Evolutionary conservation across 2,329 filamentous ascomycete species (phyloP), one percentile per base, ranked within the genome.

Genomic region (Pseudocercospora cruenta): DNA sequence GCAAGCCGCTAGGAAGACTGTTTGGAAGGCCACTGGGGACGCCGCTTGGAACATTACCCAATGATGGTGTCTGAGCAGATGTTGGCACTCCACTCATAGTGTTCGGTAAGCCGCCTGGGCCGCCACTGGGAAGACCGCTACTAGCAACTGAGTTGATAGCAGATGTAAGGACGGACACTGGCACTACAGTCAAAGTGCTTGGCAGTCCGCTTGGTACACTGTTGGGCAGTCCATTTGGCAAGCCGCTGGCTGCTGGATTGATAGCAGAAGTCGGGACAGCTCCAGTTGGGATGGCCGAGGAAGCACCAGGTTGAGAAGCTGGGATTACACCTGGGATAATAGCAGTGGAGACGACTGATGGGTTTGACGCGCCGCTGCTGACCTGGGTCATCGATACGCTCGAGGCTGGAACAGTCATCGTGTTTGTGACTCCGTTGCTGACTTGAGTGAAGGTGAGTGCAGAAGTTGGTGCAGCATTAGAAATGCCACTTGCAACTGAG

Each of bases 1-100:
- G 67, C 61, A 19, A 63, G 51, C 49, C 63, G 69, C 9, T 60
- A 43, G 31, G 28, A 22, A 45, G 1, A 6, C 24, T 24, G 16
- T 28, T 54, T 54, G 51, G 51, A 10, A 36, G n/a, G 14, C 47
- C 49, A 21, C 43, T 26, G 10, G n/a, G 26, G 16, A 51, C 51
- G 16, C 24, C 24, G 51, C 14, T n/a, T 39, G 36, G 4, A 6
- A 39, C 14, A 39, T 33, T 33, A 33, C 12, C 12, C 31, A 33
- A 12, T 33, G 31, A 7, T 33, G 31, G 31, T 33, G 31, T 33
- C 31, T 12, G 31, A 12, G 4, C 31, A 14, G 31, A 14, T 31
- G 28, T 31, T 8, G 28, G 28, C 28, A 31, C 28, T 33, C 31
- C 31, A 12, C 31, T 33, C 31, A 14, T 10, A 1, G 31, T 33